Evolutionary conservation across 495 filamentous ascomycete genomes (phyloP).

Genomic region (Xylaria castorea): DNA sequence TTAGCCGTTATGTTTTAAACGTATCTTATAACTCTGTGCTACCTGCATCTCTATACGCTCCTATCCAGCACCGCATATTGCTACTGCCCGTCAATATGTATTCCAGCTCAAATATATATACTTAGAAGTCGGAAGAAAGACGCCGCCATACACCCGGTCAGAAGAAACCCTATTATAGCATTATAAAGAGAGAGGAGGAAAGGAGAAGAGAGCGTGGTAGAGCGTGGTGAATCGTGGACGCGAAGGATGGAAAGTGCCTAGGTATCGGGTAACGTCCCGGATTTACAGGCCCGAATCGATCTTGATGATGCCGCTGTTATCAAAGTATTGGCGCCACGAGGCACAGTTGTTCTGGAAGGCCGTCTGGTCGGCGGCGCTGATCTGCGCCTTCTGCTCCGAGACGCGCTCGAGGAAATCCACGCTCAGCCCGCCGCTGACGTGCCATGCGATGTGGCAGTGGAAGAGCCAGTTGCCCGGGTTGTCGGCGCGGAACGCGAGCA

Average conservation of each 20-base stretch:
- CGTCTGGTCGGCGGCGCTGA: constrained; percentile 6
- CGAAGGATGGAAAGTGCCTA: not conserved
- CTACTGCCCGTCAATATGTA: not conserved
- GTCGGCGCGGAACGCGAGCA: constrained; percentile 60
- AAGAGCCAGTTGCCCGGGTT: constrained; percentile 63
- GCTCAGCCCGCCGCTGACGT: constrained; percentile 52
- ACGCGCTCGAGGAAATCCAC: constrained; percentile 54
- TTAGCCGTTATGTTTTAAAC: not conserved
- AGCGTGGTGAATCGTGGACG: not conserved
- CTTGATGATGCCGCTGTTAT: constrained; percentile 14
- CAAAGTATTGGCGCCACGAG: constrained; percentile 32
- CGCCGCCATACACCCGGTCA: not conserved
- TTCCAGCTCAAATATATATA: constrained; percentile 6
- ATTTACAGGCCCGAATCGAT: constrained; percentile 27
- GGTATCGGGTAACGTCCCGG: not conserved
- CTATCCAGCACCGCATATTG: not conserved
- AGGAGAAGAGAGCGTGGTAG: not conserved
- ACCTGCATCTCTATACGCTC: not conserved
- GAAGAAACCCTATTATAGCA: not conserved
- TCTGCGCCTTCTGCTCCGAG: constrained; percentile 23
- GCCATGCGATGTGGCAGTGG: constrained; percentile 62
- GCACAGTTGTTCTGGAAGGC: constrained; percentile 29
- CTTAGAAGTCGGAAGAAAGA: not conserved
- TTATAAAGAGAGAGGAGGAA: not conserved
- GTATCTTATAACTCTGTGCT: not conserved